Base-by-base conservation (phyloP, 2,329 filamentous ascomycete species). In the Penicillium aurantiogriseum region DNA sequence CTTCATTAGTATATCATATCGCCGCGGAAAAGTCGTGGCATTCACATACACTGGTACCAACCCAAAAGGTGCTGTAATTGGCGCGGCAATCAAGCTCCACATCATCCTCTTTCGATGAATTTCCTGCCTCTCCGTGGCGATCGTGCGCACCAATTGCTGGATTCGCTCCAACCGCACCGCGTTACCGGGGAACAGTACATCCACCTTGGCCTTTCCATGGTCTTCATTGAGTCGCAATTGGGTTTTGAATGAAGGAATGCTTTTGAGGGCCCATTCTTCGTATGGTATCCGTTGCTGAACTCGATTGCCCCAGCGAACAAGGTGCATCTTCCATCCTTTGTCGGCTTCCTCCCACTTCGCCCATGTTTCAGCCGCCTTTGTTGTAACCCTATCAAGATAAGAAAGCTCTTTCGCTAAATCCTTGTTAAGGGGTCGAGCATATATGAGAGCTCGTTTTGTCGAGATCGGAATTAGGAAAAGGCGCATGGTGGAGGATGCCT, bases 261-360 rank as follows among this genome's bases (percentile, higher is more conserved):
- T 96, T 79, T 97, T 97, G 65, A 99, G 82, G 0, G 91, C 92
- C 94, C 94, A 99, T 87, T 99, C 94, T 77, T 97, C 90, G 73
- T 90, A 97, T 3, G 94, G 90, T 68, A 99, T 96, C 61, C 91
- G 86, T 67, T 90, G 87, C 60, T 99, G 85, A 17, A 91, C 86
- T 48, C 86, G 80, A 77, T 99, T 97, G 55, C 94, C 94, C 74
- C 93, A 95, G 58, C 84, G 82, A 51, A 94, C 93, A 21, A 97
- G 82, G 66, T 86, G 86, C 71, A 89, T 91, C 80, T 97, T 91
- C 94, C 94, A 97, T 53, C 90, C 90, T 44, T 81, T 81, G 19
- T 92, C 87, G 64, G 88, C 88, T 73, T 88, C 86, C 76, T 97
- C 94, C 92, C 93, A 97, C 57, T 81, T 79, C 4, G 89, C 83